Evolutionary conservation across 1,284 basidiomycete genomes (phyloP).

Genomic region (Leucoagaricus sp.): DNA sequence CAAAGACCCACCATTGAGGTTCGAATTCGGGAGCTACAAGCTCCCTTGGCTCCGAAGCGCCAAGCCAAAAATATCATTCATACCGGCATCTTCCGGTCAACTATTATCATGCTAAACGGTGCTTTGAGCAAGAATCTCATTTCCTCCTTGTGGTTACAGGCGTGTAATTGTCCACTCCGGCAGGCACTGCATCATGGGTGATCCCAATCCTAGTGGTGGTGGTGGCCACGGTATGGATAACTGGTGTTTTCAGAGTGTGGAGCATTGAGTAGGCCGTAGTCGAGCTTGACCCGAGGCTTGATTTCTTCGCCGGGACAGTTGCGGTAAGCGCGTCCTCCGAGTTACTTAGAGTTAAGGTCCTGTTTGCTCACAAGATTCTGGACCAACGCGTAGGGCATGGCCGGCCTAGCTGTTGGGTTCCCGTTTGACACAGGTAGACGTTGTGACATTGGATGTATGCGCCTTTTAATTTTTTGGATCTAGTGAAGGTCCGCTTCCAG

Average conservation of each 20-base stretch:
- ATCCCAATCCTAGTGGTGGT: background rate
- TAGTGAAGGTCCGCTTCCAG: slow-evolving; percentile 79
- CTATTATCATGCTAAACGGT: background rate
- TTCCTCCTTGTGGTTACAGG: background rate
- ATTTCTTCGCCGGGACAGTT: slow-evolving; percentile 77
- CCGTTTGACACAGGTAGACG: slow-evolving; percentile 71
- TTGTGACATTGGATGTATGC: background rate
- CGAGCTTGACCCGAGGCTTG: slow-evolving; percentile 50
- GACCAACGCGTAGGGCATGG: slow-evolving; percentile 48
- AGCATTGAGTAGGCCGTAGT: slow-evolving; percentile 16
- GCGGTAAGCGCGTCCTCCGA: slow-evolving; percentile 38
- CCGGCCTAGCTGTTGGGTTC: slow-evolving; percentile 65
- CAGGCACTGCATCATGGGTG: background rate
- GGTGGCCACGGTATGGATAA: background rate
- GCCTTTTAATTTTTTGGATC: background rate
- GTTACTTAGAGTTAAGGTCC: too few species aligned
- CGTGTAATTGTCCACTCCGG: background rate
- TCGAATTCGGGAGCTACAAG: too few species aligned
- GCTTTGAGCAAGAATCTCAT: slow-evolving; percentile 5
- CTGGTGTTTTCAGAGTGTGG: background rate
- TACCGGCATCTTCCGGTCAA: slow-evolving; percentile 4
- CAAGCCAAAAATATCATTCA: too few species aligned
- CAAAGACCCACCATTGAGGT: too few species aligned
- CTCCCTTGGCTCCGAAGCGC: too few species aligned
- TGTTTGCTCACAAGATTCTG: background rate